These are phyloP conservation scores for Coemansia guatemalensis DNA, from an alignment of 192 early-diverging fungal species.

Conservation along the genomic window DNA sequence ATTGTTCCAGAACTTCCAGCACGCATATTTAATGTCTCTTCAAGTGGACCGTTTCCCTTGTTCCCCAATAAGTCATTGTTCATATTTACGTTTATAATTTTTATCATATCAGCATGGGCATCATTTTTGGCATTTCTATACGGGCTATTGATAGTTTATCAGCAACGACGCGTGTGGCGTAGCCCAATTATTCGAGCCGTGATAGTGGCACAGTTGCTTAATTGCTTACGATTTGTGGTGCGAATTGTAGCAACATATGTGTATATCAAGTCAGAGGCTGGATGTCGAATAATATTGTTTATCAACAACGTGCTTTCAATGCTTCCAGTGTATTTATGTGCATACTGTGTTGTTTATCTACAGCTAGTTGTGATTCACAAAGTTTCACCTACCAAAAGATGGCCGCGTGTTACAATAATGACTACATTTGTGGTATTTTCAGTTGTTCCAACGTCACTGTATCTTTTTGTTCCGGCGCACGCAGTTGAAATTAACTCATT, in stretches of 20 bases:
- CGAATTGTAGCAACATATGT: slow-evolving; percentile 14
- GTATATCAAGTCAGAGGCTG: slow-evolving; percentile 9
- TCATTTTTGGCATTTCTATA: slow-evolving; percentile 28
- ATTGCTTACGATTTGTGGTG: slow-evolving; percentile 24
- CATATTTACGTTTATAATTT: slow-evolving; percentile 14
- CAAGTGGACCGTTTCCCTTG: slow-evolving; percentile 12
- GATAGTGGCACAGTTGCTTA: slow-evolving; percentile 31
- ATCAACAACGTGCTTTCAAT: slow-evolving; percentile 13
- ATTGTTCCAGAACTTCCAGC: no score
- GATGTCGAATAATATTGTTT: slow-evolving; percentile 30
- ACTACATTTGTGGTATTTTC: slow-evolving; percentile 11
- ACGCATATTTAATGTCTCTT: background rate
- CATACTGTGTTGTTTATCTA: slow-evolving; percentile 41
- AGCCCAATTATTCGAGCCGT: slow-evolving; percentile 35
- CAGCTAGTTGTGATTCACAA: slow-evolving; percentile 42
- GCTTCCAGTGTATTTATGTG: slow-evolving; percentile 22
- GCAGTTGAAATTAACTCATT: slow-evolving; percentile 4
- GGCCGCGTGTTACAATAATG: slow-evolving; percentile 20
- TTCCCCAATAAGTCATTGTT: background rate
- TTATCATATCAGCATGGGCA: slow-evolving; percentile 5
- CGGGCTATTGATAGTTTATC: slow-evolving; percentile 9
- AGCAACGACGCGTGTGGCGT: slow-evolving; percentile 13
- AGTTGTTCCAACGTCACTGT: slow-evolving; percentile 17
- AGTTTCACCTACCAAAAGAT: slow-evolving; percentile 24
- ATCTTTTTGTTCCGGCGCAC: slow-evolving; percentile 16